These are phyloP conservation scores for Marasmius oreades DNA, from an alignment of 1,284 basidiomycete genomes.

Conservation along the genomic window DNA sequence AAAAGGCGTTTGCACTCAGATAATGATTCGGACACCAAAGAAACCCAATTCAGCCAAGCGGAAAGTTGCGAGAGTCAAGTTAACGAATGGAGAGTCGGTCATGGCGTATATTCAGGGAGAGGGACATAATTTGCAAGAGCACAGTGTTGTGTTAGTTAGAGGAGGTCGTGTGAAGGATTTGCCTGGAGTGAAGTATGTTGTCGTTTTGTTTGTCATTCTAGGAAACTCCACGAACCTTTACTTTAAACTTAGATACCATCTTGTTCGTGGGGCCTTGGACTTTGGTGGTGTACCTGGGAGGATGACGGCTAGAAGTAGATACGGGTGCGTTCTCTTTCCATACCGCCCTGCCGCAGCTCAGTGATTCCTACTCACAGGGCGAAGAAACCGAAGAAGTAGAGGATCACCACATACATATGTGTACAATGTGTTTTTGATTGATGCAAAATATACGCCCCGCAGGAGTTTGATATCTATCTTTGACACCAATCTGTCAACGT, in stretches of 20 bases:
- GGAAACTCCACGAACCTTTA: no score
- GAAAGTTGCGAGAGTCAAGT: slow-evolving; percentile 93
- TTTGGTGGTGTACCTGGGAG: slow-evolving; percentile 89
- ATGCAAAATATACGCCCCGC: no score
- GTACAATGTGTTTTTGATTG: no score
- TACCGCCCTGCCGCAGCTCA: slow-evolving; percentile 7
- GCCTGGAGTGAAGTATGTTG: slow-evolving; percentile 86
- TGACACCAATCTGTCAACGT: no score
- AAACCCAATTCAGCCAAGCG: slow-evolving; percentile 99
- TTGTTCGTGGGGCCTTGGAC: slow-evolving; percentile 92
- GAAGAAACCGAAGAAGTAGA: slow-evolving; percentile 77
- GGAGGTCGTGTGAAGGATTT: slow-evolving; percentile 97
- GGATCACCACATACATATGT: no score
- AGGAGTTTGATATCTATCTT: no score
- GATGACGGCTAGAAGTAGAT: slow-evolving; percentile 83
- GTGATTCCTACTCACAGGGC: slow-evolving; percentile 37
- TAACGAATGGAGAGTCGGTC: slow-evolving; percentile 86
- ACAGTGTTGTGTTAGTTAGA: slow-evolving; percentile 90
- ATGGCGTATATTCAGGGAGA: slow-evolving; percentile 97
- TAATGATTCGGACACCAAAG: slow-evolving; percentile 88
- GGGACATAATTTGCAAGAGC: slow-evolving; percentile 98
- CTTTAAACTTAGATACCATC: slow-evolving; percentile 87
- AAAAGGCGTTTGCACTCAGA: slow-evolving; percentile 85
- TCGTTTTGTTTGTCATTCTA: background rate
- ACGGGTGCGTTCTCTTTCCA: slow-evolving; percentile 80